Percentiles rank a stretch among this genome's conserved stretches.
phyloP scores from a whole-genome alignment of 2,329 filamentous ascomycete genomes.

The Dactylellina parvicollis region DNA sequence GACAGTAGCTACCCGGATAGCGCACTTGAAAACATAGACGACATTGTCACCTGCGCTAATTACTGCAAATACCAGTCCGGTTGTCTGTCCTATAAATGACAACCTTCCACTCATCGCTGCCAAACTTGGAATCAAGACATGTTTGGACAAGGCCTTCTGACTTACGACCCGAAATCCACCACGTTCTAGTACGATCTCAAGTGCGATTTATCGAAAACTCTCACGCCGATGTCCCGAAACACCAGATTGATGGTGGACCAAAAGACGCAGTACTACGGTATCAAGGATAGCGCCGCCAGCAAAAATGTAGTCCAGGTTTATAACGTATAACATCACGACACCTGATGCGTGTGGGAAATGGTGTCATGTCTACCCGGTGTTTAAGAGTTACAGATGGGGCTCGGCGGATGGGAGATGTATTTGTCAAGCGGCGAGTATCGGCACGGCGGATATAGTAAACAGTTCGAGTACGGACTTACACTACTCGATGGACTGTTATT shows the following conservation, averaged over 20 bases:
- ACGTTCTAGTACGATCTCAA: conserved; percentile 30
- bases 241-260: conserved; percentile 20
- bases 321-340: neutral
- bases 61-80: conserved; percentile 33
- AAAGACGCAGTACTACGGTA: conserved; percentile 21
- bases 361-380: conserved; percentile 35
- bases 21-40: conserved; percentile 7
- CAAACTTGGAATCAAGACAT: conserved; percentile 29
- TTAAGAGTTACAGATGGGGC: conserved; percentile 34
- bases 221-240: conserved; percentile 28
- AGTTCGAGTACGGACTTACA: conserved; percentile 10
- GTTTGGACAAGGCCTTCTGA: conserved; percentile 11
- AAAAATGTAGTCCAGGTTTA: conserved; percentile 13
- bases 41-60: conserved; percentile 18
- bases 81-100: conserved; percentile 28
- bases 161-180: conserved; percentile 13
- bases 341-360: conserved; percentile 35
- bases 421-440: conserved; percentile 19
- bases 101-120: conserved; percentile 22
- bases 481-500: conserved; percentile 41
- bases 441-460: conserved; percentile 13
- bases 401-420: conserved; percentile 2
- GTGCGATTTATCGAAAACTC: conserved; percentile 21
- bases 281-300: conserved; percentile 19
- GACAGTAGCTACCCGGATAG: neutral